Percentiles rank a stretch among this genome's conserved stretches.
These are phyloP conservation scores for Mucor indicus DNA, from an alignment of 371 early-diverging fungal genomes.

Conservation along the genomic window DNA sequence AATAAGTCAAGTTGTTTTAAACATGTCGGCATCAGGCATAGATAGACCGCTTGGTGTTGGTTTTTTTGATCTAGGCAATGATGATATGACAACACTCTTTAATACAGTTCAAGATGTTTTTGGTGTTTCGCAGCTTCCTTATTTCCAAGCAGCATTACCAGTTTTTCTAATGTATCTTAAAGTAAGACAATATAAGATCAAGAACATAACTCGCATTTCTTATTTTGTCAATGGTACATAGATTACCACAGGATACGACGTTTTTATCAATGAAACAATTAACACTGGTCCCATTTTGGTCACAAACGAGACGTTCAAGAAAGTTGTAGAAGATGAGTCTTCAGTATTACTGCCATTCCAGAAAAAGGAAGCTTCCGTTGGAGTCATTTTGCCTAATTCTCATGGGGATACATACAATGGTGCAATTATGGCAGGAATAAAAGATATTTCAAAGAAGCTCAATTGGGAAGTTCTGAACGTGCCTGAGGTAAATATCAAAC, in stretches of 20 bases:
- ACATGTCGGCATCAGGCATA: background rate
- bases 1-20: background rate
- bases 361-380: slow-evolving; percentile 8
- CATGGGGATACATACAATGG: slow-evolving; percentile 24
- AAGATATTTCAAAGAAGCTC: slow-evolving; percentile 18
- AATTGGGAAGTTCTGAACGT: slow-evolving; percentile 26
- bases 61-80: slow-evolving; percentile 19
- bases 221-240: slow-evolving; percentile 6
- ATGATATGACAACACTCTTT: slow-evolving; percentile 19
- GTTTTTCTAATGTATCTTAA: slow-evolving; percentile 43
- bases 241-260: slow-evolving; percentile 35
- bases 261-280: slow-evolving; percentile 31
- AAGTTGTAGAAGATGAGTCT: slow-evolving; percentile 21
- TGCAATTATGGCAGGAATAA: slow-evolving; percentile 21
- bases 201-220: background rate
- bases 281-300: slow-evolving; percentile 29
- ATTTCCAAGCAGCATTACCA: slow-evolving; percentile 45
- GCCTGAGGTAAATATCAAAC: slow-evolving; percentile 15
- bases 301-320: slow-evolving; percentile 16
- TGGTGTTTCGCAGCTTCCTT: slow-evolving; percentile 41
- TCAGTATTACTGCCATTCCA: slow-evolving; percentile 28
- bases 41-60: background rate
- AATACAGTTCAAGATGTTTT: slow-evolving; percentile 24
- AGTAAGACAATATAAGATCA: slow-evolving; percentile 1
- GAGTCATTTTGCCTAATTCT: slow-evolving; percentile 19